These are phyloP conservation scores for Leishmania amazonensis DNA, from an alignment of 208 protist genomes.

Conservation along the genomic window DNA sequence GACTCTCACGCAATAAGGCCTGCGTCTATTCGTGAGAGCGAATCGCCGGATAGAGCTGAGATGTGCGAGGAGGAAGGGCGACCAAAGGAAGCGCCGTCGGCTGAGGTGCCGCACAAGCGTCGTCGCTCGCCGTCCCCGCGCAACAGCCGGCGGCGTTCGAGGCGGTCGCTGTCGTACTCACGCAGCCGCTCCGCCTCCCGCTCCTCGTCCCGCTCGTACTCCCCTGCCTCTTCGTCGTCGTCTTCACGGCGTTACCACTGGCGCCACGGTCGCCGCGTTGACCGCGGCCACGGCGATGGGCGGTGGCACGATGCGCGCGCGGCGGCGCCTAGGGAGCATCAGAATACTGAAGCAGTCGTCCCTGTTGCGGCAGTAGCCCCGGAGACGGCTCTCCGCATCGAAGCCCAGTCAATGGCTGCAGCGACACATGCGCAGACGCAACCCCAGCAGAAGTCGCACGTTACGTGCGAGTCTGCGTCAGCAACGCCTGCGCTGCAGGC, in stretches of 20 bases:
- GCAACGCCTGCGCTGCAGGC: slow-evolving; percentile 3
- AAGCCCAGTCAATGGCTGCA: background rate
- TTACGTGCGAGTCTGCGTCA: background rate
- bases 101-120: background rate
- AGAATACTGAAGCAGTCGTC: background rate
- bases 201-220: slow-evolving; percentile 8
- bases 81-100: background rate
- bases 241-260: slow-evolving; percentile 10
- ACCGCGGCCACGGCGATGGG: background rate
- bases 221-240: slow-evolving; percentile 6
- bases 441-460: background rate
- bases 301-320: background rate
- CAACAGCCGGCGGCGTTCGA: background rate
- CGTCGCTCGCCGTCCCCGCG: slow-evolving; percentile 2
- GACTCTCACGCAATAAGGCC: slow-evolving; percentile 19
- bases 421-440: background rate
- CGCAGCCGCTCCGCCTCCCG: background rate
- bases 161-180: slow-evolving; percentile 1
- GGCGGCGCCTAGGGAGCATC: background rate
- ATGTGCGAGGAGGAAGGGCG: background rate
- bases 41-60: background rate
- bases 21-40: slow-evolving; percentile 6
- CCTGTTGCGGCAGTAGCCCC: background rate
- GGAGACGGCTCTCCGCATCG: background rate
- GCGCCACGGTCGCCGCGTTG: background rate